Evolutionary conservation across 1,284 basidiomycete genomes (phyloP).

Genomic region (Pseudomicrostroma phylloplanum): DNA sequence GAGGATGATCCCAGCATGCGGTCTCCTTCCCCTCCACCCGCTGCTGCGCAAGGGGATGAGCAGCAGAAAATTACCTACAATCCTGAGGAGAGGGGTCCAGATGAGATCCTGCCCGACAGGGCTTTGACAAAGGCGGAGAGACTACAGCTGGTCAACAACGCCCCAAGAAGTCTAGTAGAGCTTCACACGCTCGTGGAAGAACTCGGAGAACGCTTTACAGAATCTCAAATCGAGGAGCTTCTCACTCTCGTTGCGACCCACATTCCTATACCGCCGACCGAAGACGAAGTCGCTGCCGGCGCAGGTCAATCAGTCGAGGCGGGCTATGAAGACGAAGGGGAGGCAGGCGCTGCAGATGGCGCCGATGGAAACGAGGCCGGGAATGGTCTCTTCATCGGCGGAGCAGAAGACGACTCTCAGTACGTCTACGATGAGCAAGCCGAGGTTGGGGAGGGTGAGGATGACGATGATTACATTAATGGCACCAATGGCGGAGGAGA

Average conservation of each 20-base stretch:
- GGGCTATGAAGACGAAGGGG: no score
- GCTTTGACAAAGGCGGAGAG: slow-evolving; percentile 80
- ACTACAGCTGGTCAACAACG: slow-evolving; percentile 80
- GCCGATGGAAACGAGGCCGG: not conserved
- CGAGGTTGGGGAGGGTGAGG: not conserved
- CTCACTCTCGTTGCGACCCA: slow-evolving; percentile 59
- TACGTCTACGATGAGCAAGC: no score
- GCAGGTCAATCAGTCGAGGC: no score
- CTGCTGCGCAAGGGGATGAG: not conserved
- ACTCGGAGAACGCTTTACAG: slow-evolving; percentile 68
- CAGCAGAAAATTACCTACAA: not conserved
- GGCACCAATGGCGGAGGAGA: not conserved
- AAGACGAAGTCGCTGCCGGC: not conserved
- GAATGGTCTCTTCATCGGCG: slow-evolving; percentile 4
- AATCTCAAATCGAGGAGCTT: slow-evolving; percentile 66
- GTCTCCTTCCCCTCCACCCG: not conserved
- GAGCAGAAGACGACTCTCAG: slow-evolving; percentile 2
- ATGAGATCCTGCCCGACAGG: slow-evolving; percentile 5
- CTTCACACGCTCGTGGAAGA: slow-evolving; percentile 88
- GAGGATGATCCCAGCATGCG: not conserved
- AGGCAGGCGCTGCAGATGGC: not conserved
- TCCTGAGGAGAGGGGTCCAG: not conserved
- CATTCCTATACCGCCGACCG: slow-evolving; percentile 17
- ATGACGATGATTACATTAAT: not conserved
- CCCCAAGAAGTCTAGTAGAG: slow-evolving; percentile 73